Percentiles rank a stretch among this genome's conserved stretches.
Conservation (phyloP, 2,329 filamentous ascomycete genomes). For the Calonectria hongkongensis region DNA sequence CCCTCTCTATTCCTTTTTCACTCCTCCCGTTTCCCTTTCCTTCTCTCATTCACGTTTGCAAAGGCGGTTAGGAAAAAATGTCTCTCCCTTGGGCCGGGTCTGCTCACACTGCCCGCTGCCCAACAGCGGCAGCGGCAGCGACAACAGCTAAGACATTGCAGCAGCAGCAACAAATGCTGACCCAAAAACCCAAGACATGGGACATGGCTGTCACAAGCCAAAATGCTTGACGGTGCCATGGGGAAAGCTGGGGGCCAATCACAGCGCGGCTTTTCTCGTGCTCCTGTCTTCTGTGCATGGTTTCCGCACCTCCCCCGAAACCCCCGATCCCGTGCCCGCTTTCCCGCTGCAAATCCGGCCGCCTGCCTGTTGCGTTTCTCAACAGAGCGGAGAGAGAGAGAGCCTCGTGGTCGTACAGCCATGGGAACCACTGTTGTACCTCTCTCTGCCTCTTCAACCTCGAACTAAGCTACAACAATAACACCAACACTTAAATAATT, state of each 20-base stretch:
- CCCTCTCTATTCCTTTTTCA: background rate
- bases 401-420: conserved; percentile 21
- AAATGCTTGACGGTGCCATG: conserved; percentile 48
- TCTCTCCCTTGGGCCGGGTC: conserved; percentile 34
- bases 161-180: conserved; percentile 16
- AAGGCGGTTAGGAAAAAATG: conserved; percentile 21
- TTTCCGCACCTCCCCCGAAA: conserved; percentile 43
- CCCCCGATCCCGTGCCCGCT: conserved; percentile 44
- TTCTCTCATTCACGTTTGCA: no score
- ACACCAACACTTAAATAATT: background rate
- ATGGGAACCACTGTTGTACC: conserved; percentile 39
- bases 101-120: background rate
- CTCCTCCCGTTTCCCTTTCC: no score
- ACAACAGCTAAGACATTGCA: background rate
- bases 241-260: conserved; percentile 46
- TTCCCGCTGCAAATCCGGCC: conserved; percentile 39
- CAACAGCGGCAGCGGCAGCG: background rate
- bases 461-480: background rate
- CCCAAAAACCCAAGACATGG: conserved; percentile 29
- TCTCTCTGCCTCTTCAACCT: background rate
- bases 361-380: conserved; percentile 32
- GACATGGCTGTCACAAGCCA: conserved; percentile 53
- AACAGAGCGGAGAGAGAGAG: background rate
- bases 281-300: conserved; percentile 27
- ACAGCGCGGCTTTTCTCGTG: conserved; percentile 29